Conservation (phyloP, 2,329 filamentous ascomycete species). For the Verticillium albo-atrum region DNA sequence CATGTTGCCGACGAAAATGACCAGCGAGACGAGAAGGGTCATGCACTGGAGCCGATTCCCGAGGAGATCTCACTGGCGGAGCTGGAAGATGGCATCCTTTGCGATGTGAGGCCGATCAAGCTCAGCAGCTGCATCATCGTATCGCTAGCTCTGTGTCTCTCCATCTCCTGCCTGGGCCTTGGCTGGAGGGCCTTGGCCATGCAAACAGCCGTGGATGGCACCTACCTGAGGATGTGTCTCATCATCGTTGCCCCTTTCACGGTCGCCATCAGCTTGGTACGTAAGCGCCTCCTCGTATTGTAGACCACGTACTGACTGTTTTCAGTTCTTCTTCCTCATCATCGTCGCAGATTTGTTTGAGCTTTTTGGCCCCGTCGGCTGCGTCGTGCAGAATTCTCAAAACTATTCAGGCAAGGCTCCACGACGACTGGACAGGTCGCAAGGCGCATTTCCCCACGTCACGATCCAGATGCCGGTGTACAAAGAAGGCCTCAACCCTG, state of each 20-base stretch:
- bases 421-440: constrained; percentile 16
- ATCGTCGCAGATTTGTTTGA: constrained; percentile 33
- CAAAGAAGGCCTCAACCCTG: constrained; percentile 30
- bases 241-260: constrained; percentile 46
- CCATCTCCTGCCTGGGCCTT: constrained; percentile 46
- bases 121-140: constrained; percentile 52
- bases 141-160: constrained; percentile 45
- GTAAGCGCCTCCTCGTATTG: not conserved
- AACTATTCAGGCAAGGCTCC: constrained; percentile 35
- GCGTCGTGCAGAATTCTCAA: constrained; percentile 35
- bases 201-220: constrained; percentile 47
- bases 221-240: constrained; percentile 50
- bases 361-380: constrained; percentile 41
- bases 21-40: constrained; percentile 31
- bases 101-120: constrained; percentile 40
- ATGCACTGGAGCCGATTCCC: constrained; percentile 13
- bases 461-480: constrained; percentile 40
- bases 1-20: constrained; percentile 30
- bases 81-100: constrained; percentile 29
- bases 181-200: constrained; percentile 52
- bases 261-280: constrained; percentile 48
- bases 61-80: constrained; percentile 36
- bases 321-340: constrained; percentile 37
- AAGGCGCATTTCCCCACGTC: constrained; percentile 27
- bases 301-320: not conserved